phyloP scores from a whole-genome alignment of 2,329 filamentous ascomycete genomes.

The Passalora sequoiae region DNA sequence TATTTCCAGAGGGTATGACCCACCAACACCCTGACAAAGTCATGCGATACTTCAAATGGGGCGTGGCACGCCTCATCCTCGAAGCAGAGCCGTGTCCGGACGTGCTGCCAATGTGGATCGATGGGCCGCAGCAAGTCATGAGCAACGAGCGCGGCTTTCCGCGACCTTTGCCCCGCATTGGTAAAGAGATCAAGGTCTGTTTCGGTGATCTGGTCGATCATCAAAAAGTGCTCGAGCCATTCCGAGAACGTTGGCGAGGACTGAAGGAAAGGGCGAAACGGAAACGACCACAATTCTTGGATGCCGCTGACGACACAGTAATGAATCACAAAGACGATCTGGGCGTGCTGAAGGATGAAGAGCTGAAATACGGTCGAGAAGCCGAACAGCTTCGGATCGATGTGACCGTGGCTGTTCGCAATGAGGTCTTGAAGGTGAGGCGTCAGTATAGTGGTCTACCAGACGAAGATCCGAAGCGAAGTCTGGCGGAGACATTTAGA shows the following conservation, averaged over 20 bases:
- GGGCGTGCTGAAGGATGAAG: constrained; percentile 62
- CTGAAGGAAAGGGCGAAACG: constrained; percentile 53
- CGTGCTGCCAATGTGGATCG: constrained; percentile 88
- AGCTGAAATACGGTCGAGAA: constrained; percentile 65
- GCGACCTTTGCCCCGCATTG: constrained; percentile 70
- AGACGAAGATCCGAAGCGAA: constrained; percentile 73
- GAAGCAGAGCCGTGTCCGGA: constrained; percentile 84
- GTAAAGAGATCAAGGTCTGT: constrained; percentile 64
- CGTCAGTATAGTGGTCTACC: constrained; percentile 62
- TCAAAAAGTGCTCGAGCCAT: constrained; percentile 69
- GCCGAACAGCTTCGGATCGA: constrained; percentile 72
- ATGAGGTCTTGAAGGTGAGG: constrained; percentile 75
- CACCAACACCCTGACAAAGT: constrained; percentile 75
- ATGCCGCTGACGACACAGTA: background rate
- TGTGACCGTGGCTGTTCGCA: constrained; percentile 70
- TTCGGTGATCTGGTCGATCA: constrained; percentile 75
- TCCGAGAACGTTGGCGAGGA: constrained; percentile 68
- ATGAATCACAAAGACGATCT: constrained; percentile 28
- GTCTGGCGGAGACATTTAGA: constrained; percentile 75
- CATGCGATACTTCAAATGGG: constrained; percentile 98
- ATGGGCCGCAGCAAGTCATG: constrained; percentile 86
- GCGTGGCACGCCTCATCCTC: constrained; percentile 81
- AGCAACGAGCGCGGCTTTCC: constrained; percentile 74
- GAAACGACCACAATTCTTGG: constrained; percentile 34
- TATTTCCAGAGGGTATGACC: constrained; percentile 92